phyloP scores from a whole-genome alignment of 2,329 filamentous ascomycete species.

The Colletotrichum sp. region DNA sequence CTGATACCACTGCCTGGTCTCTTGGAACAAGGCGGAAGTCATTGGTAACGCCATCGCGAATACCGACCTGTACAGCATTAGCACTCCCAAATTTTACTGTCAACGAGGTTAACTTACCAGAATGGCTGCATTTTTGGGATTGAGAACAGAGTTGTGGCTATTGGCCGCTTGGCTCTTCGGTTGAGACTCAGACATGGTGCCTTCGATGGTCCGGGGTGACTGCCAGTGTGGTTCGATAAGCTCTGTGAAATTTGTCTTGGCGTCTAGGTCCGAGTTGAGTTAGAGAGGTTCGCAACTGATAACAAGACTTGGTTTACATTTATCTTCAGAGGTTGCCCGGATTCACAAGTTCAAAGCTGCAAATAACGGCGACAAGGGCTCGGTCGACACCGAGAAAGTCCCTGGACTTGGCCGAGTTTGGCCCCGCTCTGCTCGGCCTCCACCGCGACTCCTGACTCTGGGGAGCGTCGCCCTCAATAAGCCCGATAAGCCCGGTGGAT shows the following conservation, averaged over 20 bases:
- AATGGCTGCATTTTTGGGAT: slow-evolving; percentile 27
- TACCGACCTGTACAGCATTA: slow-evolving; percentile 24
- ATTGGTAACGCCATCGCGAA: slow-evolving; percentile 29
- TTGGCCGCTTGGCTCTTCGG: slow-evolving; percentile 1
- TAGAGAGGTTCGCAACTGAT: not conserved
- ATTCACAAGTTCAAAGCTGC: not conserved
- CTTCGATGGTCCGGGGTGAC: not conserved
- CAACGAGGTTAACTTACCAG: slow-evolving; percentile 7
- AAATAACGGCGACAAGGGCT: not conserved
- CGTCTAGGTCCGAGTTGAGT: not conserved
- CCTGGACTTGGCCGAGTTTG: not conserved
- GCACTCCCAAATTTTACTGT: not conserved
- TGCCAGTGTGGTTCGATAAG: not conserved
- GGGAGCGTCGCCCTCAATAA: not conserved
- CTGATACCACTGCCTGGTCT: slow-evolving; percentile 27
- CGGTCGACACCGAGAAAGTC: not conserved
- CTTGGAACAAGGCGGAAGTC: slow-evolving; percentile 27
- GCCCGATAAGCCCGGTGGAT: not conserved
- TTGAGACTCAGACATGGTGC: not conserved
- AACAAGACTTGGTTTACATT: not conserved
- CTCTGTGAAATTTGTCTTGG: not conserved
- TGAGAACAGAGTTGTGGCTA: slow-evolving; percentile 26
- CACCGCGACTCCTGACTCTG: not conserved
- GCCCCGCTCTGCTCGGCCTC: not conserved
- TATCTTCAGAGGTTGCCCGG: not conserved